Conservation (phyloP, 2,329 filamentous ascomycete species). For the Gnomoniopsis smithogilvyi region DNA sequence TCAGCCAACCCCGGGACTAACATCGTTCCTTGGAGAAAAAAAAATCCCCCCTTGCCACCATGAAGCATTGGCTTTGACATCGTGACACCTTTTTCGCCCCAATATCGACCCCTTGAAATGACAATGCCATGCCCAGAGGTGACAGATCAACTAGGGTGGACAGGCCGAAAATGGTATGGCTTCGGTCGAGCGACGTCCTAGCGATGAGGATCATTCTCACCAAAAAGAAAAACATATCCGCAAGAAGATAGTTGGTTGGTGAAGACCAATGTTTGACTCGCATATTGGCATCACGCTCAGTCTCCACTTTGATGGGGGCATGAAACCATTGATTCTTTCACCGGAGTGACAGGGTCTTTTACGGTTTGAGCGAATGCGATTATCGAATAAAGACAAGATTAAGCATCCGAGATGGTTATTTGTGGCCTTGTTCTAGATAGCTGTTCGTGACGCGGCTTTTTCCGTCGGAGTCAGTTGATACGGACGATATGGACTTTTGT, state of each 20-base stretch:
- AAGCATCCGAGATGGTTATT: neutral
- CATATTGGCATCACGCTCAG: neutral
- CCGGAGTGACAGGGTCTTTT: neutral
- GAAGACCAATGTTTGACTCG: neutral
- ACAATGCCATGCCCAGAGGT: too few relatives aligned
- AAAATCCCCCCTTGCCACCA: too few relatives aligned
- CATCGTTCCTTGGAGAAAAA: too few relatives aligned
- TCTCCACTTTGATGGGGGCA: neutral
- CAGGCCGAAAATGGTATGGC: neutral
- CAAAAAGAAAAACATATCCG: too few relatives aligned
- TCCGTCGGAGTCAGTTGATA: too few relatives aligned
- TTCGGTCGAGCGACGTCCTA: neutral
- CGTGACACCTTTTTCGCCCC: too few relatives aligned
- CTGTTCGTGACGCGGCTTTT: neutral
- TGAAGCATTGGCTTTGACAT: too few relatives aligned
- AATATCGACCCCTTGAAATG: too few relatives aligned
- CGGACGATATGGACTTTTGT: neutral
- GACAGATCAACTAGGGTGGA: neutral
- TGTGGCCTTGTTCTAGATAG: neutral
- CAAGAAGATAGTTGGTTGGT: too few relatives aligned
- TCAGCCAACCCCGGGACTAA: too few relatives aligned
- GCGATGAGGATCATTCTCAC: neutral
- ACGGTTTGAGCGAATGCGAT: neutral
- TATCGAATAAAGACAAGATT: neutral
- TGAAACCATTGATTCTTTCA: neutral